Percentiles rank a stretch among this genome's conserved stretches.
phyloP scores from a whole-genome alignment of 805 yeast genomes.

The baker's yeast (Saccharomyces cerevisiae) region DNA sequence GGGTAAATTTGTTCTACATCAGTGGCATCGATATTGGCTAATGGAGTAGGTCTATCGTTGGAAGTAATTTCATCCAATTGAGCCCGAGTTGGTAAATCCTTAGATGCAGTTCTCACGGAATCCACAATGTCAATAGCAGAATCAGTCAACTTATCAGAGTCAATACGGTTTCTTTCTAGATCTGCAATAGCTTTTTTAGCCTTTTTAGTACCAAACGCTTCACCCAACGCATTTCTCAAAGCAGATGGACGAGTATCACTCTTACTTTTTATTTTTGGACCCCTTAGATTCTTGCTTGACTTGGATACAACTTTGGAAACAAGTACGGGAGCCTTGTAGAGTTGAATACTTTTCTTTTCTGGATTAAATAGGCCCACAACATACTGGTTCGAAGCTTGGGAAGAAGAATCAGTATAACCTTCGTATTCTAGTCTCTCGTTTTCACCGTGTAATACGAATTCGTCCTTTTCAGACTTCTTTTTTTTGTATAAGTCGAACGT shows the following conservation, averaged over 20 bases:
- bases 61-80: slow-evolving; percentile 50
- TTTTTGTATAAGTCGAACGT: slow-evolving; percentile 56
- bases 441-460: slow-evolving; percentile 69
- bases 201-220: slow-evolving; percentile 93
- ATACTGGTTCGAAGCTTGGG: slow-evolving; percentile 39
- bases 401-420: slow-evolving; percentile 41
- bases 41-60: slow-evolving; percentile 77
- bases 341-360: slow-evolving; percentile 49
- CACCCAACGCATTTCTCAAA: slow-evolving; percentile 82
- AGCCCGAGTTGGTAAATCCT: slow-evolving; percentile 61
- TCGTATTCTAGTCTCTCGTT: slow-evolving; percentile 63
- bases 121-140: slow-evolving; percentile 77
- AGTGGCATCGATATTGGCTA: slow-evolving; percentile 68
- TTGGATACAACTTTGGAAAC: slow-evolving; percentile 56
- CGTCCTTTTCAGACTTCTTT: slow-evolving; percentile 22
- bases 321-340: slow-evolving; percentile 58
- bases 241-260: slow-evolving; percentile 40
- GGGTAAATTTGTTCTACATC: slow-evolving; percentile 79
- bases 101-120: slow-evolving; percentile 61
- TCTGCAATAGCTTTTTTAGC: slow-evolving; percentile 86
- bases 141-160: slow-evolving; percentile 68
- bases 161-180: slow-evolving; percentile 75
- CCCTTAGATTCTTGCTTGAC: slow-evolving; percentile 45
- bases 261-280: slow-evolving; percentile 55
- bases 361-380: slow-evolving; percentile 75